phyloP scores from a whole-genome alignment of 495 filamentous ascomycete species.

The Aspergillus egyptiacus region DNA sequence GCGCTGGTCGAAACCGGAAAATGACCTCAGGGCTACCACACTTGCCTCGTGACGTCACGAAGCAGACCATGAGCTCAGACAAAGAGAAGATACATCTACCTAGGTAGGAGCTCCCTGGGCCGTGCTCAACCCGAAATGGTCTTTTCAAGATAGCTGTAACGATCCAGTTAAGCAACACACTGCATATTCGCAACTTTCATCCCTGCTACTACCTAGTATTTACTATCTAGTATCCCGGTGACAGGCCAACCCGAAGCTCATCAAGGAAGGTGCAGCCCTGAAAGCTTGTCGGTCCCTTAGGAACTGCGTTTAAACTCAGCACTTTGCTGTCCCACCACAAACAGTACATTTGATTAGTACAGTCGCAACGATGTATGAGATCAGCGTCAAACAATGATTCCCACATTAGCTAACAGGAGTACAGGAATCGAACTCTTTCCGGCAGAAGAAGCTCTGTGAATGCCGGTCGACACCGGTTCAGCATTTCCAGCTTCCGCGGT shows the following conservation, averaged over 20 bases:
- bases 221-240: no score
- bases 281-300: background rate
- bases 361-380: constrained; percentile 11
- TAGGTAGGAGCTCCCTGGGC: no score
- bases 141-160: background rate
- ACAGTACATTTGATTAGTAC: background rate
- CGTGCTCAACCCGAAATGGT: no score
- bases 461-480: constrained; percentile 57
- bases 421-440: constrained; percentile 56
- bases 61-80: background rate
- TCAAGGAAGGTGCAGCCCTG: constrained; percentile 11
- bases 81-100: constrained; percentile 1
- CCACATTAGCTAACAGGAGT: background rate
- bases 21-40: constrained; percentile 20
- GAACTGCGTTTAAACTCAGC: no score
- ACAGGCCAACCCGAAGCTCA: no score
- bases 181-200: no score
- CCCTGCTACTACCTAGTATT: no score
- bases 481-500: constrained; percentile 73
- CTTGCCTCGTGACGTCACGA: constrained; percentile 23
- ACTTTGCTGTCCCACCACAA: background rate
- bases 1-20: constrained; percentile 4
- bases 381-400: background rate
- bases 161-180: no score
- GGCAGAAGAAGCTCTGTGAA: constrained; percentile 43